Percentiles rank a stretch among this genome's conserved stretches.
phyloP scores from a whole-genome alignment of 2,329 filamentous ascomycete species.

The Metarhizium robertsii region DNA sequence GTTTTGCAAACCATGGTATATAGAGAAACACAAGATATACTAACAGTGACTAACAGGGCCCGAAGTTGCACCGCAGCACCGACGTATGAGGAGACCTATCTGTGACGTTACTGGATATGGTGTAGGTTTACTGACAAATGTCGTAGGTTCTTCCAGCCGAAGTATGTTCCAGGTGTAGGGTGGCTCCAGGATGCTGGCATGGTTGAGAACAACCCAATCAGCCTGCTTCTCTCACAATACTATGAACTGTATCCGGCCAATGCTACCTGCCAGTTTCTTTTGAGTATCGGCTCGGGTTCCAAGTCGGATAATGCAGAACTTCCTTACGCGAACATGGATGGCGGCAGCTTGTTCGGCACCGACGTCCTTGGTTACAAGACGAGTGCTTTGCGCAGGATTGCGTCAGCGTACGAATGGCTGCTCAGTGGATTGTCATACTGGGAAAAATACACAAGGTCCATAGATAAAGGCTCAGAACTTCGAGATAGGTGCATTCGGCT shows the following conservation, averaged over 20 bases:
- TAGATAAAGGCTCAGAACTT: not conserved
- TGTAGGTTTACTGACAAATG: not conserved
- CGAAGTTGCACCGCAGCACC: no score
- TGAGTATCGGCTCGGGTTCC: slow-evolving; percentile 1
- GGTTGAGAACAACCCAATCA: slow-evolving; percentile 1
- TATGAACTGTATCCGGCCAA: not conserved
- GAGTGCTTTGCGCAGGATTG: not conserved
- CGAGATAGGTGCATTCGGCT: slow-evolving; percentile 1
- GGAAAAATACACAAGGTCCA: not conserved
- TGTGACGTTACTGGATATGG: no score
- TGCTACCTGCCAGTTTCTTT: not conserved
- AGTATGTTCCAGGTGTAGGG: not conserved
- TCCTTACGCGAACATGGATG: not conserved
- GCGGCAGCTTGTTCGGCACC: not conserved
- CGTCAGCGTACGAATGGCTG: not conserved
- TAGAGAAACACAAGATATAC: no score
- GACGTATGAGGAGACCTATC: no score
- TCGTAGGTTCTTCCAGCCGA: not conserved
- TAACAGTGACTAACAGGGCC: no score
- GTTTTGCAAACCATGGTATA: not conserved
- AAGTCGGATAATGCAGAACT: no score
- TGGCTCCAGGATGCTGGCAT: slow-evolving; percentile 4
- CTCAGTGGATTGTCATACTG: not conserved
- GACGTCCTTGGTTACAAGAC: not conserved
- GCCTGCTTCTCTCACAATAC: not conserved